A percentile compares a stretch with the other conserved stretches of the same genome.
These are phyloP conservation scores for Tylopilus subfusipes DNA, from an alignment of 768 basidiomycete genomes.

Conservation along the genomic window DNA sequence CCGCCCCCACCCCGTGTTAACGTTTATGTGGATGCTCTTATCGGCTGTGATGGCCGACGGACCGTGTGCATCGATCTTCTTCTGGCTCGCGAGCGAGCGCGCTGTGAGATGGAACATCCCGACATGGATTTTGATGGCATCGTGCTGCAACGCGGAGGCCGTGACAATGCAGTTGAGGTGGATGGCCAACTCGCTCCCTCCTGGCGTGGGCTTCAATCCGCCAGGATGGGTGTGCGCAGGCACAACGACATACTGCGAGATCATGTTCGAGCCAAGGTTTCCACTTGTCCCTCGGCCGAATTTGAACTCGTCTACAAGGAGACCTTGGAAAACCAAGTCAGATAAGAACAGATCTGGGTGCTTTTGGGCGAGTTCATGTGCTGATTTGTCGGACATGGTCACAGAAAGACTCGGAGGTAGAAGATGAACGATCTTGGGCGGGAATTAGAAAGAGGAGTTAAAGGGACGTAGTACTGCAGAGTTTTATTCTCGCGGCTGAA, in stretches of 20 bases:
- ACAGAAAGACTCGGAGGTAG: too few species aligned
- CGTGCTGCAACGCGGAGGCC: background rate
- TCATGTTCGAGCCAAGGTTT: constrained; percentile 3
- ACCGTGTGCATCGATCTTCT: background rate
- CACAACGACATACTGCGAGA: constrained; percentile 1
- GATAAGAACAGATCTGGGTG: background rate
- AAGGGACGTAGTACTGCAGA: too few species aligned
- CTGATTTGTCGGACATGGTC: background rate
- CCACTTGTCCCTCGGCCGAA: background rate
- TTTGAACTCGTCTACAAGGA: constrained; percentile 5
- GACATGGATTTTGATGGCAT: background rate
- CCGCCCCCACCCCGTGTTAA: constrained; percentile 8
- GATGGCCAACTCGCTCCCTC: background rate
- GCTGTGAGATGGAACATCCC: background rate
- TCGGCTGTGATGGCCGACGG: constrained; percentile 5
- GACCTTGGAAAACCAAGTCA: background rate
- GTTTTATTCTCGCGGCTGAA: too few species aligned
- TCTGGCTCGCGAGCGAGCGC: background rate
- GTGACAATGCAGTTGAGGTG: constrained; percentile 5
- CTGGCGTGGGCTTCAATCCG: too few species aligned
- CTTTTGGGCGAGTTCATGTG: background rate
- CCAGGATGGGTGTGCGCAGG: constrained; percentile 1
- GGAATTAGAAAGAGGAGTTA: too few species aligned
- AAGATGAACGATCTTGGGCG: too few species aligned
- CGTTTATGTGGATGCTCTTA: constrained; percentile 6